phyloP scores from a whole-genome alignment of 106 monocot species.

The Platanthera guangdongensis region DNA sequence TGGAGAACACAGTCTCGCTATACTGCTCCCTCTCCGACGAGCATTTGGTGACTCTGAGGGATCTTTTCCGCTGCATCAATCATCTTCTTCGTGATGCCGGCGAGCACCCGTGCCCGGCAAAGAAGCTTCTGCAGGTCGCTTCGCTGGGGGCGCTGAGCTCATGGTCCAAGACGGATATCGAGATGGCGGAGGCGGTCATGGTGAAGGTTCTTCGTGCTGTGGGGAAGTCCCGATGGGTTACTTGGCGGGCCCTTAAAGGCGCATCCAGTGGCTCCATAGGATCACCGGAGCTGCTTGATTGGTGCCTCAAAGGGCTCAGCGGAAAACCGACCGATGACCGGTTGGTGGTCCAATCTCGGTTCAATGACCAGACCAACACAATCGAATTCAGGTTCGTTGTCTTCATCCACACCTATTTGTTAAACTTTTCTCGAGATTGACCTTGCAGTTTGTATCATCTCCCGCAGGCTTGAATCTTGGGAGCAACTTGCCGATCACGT shows the following conservation, averaged over 20 bases:
- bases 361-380: slow-evolving; percentile 35
- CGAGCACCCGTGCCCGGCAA: not conserved
- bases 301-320: slow-evolving; percentile 41
- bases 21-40: slow-evolving; percentile 47
- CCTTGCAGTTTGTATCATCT: not conserved
- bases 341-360: slow-evolving; percentile 26
- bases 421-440: not conserved
- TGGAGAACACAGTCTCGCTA: slow-evolving; percentile 50
- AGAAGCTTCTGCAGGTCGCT: not conserved
- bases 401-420: not conserved
- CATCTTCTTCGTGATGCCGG: slow-evolving; percentile 25
- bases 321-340: slow-evolving; percentile 29
- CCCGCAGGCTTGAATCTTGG: slow-evolving; percentile 38
- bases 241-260: slow-evolving; percentile 47
- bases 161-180: slow-evolving; percentile 42
- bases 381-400: slow-evolving; percentile 59
- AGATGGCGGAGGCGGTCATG: slow-evolving; percentile 23
- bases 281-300: slow-evolving; percentile 40
- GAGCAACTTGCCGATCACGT: not conserved
- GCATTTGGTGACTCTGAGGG: slow-evolving; percentile 40
- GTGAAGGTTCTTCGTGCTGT: slow-evolving; percentile 51
- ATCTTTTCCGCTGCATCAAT: slow-evolving; percentile 29
- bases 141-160: slow-evolving; percentile 11
- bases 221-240: slow-evolving; percentile 29
- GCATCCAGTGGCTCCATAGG: slow-evolving; percentile 14